Conservation (phyloP, 1,284 basidiomycete genomes). For the Fomitopsis betulina region DNA sequence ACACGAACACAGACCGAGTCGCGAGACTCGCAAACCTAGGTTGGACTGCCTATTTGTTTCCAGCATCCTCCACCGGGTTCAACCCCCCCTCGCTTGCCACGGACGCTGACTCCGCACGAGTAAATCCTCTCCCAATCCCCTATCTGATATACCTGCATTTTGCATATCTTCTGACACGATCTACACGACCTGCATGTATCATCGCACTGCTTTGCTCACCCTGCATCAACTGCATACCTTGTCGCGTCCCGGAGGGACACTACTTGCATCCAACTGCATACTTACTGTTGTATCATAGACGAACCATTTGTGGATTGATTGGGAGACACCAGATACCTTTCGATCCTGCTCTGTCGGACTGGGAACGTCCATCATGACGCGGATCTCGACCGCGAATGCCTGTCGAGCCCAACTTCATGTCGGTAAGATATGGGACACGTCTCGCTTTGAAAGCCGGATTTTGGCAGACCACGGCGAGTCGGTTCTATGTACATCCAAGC, state of each 20-base stretch:
- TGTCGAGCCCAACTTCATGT: no score
- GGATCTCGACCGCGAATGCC: no score
- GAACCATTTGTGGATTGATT: not conserved
- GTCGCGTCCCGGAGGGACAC: conserved; percentile 13
- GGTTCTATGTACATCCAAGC: no score
- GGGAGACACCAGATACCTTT: not conserved
- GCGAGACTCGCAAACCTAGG: conserved; percentile 15
- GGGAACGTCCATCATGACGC: no score
- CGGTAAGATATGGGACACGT: no score
- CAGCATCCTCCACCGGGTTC: conserved; percentile 25
- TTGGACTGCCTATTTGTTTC: conserved; percentile 24
- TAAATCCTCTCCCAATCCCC: not conserved
- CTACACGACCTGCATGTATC: not conserved
- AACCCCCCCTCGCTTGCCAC: conserved; percentile 17
- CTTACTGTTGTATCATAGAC: conserved; percentile 1
- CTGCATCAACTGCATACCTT: conserved; percentile 27
- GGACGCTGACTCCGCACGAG: not conserved
- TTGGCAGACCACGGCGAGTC: no score
- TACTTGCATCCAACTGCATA: conserved; percentile 32
- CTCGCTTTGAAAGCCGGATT: no score
- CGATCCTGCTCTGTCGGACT: no score
- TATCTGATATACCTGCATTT: conserved; percentile 6
- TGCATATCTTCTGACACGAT: not conserved
- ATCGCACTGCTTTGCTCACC: not conserved
- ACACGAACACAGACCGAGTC: not conserved